These are phyloP conservation scores for Fusarium piperis DNA, from an alignment of 2,329 filamentous ascomycete species.

Conservation along the genomic window DNA sequence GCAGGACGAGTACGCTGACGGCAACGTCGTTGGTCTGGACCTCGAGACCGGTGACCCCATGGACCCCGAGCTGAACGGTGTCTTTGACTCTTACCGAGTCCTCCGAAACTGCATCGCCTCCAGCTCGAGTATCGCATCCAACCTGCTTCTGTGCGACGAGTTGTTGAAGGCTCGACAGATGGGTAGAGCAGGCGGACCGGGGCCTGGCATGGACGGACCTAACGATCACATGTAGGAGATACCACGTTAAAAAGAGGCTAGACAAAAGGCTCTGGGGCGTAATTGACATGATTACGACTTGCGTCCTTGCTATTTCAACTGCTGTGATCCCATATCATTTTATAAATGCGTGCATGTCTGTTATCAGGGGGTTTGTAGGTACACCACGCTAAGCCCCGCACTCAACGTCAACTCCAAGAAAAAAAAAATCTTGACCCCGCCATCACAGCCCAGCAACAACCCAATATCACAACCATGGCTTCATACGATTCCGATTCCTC, in stretches of 20 bases:
- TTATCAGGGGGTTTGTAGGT: neutral
- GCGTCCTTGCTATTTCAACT: neutral
- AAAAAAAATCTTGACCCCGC: slow-evolving; percentile 56
- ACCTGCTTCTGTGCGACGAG: slow-evolving; percentile 95
- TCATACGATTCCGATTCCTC: slow-evolving; percentile 89
- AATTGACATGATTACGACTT: slow-evolving; percentile 39
- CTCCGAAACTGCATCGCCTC: slow-evolving; percentile 93
- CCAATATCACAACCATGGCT: slow-evolving; percentile 62
- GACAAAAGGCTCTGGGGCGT: slow-evolving; percentile 47
- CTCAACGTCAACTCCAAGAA: slow-evolving; percentile 32
- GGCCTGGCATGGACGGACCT: slow-evolving; percentile 71
- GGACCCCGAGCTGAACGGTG: slow-evolving; percentile 91
- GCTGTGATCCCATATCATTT: neutral
- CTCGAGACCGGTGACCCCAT: slow-evolving; percentile 89
- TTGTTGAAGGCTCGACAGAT: slow-evolving; percentile 98
- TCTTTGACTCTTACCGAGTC: slow-evolving; percentile 97
- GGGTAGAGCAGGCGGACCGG: slow-evolving; percentile 72
- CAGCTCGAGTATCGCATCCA: slow-evolving; percentile 93
- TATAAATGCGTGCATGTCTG: neutral
- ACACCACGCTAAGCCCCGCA: slow-evolving; percentile 46
- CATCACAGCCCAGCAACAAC: slow-evolving; percentile 39
- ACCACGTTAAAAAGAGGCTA: slow-evolving; percentile 49
- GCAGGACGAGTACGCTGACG: slow-evolving; percentile 86
- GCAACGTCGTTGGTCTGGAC: slow-evolving; percentile 87
- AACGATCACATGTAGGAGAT: slow-evolving; percentile 61